A percentile compares a stretch with the other conserved stretches of the same genome.
phyloP scores from a whole-genome alignment of 495 filamentous ascomycete species.

The Aeminium ludgeri region DNA sequence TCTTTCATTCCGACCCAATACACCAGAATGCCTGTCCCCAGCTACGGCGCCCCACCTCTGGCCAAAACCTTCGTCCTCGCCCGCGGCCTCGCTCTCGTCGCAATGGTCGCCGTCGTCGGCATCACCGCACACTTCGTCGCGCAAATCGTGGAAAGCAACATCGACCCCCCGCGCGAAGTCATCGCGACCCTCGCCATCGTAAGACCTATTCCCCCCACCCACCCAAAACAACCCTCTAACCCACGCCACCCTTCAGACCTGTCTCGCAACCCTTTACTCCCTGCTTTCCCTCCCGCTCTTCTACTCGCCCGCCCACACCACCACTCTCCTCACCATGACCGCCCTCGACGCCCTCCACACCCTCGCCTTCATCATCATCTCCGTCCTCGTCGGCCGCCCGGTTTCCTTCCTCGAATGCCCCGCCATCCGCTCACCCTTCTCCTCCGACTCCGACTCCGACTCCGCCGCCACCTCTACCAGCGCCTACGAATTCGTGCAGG shows the following conservation, averaged over 20 bases:
- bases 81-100: constrained; percentile 51
- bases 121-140: constrained; percentile 69
- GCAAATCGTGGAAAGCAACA: constrained; percentile 47
- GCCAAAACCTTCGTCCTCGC: constrained; percentile 61
- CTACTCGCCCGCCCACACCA: constrained; percentile 50
- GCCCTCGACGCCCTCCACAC: constrained; percentile 50
- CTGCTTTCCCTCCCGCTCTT: constrained; percentile 61
- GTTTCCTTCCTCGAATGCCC: constrained; percentile 62
- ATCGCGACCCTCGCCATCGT: constrained; percentile 67
- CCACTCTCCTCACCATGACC: constrained; percentile 43
- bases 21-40: constrained; percentile 31
- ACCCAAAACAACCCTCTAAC: not conserved
- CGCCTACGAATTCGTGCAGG: constrained; percentile 26
- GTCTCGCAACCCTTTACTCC: constrained; percentile 60
- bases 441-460: constrained; percentile 14
- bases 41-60: constrained; percentile 48
- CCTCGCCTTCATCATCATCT: constrained; percentile 52
- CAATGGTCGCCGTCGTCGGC: constrained; percentile 64
- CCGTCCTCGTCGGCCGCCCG: constrained; percentile 62
- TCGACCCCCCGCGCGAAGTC: constrained; percentile 50
- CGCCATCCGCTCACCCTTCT: constrained; percentile 23
- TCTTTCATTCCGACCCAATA: too few species aligned
- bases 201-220: constrained; percentile 28
- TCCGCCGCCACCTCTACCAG: constrained; percentile 18
- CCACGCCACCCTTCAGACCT: constrained; percentile 34